Evolutionary conservation across 306 rosid species (phyloP).

Genomic region (Quercus rubra): DNA sequence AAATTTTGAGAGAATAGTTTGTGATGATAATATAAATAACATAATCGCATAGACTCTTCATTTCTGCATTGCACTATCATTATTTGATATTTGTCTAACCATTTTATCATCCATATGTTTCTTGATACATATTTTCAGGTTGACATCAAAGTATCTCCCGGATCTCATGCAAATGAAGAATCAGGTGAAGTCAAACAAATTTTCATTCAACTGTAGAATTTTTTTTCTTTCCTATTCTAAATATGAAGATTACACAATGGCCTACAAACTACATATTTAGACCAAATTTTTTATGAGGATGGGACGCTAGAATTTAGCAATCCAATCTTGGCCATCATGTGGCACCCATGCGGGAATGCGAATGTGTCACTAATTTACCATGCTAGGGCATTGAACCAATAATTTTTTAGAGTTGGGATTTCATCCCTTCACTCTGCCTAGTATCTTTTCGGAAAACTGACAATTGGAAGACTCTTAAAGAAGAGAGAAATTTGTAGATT

Average conservation of each 20-base stretch:
- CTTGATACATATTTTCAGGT: slow-evolving; percentile 51
- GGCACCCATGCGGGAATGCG: too few species aligned
- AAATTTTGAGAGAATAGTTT: background rate
- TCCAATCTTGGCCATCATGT: background rate
- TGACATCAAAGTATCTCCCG: slow-evolving; percentile 93
- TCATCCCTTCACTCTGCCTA: background rate
- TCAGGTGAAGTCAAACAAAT: slow-evolving; percentile 51
- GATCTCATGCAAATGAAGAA: slow-evolving; percentile 93
- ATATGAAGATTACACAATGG: background rate
- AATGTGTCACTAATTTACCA: too few species aligned
- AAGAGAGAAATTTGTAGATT: background rate
- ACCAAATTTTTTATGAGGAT: background rate
- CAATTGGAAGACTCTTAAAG: background rate
- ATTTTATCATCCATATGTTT: slow-evolving; percentile 8
- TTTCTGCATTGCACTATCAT: slow-evolving; percentile 1
- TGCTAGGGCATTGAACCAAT: too few species aligned
- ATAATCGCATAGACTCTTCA: slow-evolving; percentile 1
- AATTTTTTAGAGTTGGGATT: too few species aligned
- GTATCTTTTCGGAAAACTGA: background rate
- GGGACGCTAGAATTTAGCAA: background rate
- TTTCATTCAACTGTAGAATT: background rate
- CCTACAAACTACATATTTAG: background rate
- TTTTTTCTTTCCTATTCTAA: background rate
- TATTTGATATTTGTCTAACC: slow-evolving; percentile 1
- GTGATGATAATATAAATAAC: background rate